Evolutionary conservation across 768 basidiomycete genomes (phyloP), one percentile per base, ranked within the genome.

Genomic region (Asterophora parasitica): DNA sequence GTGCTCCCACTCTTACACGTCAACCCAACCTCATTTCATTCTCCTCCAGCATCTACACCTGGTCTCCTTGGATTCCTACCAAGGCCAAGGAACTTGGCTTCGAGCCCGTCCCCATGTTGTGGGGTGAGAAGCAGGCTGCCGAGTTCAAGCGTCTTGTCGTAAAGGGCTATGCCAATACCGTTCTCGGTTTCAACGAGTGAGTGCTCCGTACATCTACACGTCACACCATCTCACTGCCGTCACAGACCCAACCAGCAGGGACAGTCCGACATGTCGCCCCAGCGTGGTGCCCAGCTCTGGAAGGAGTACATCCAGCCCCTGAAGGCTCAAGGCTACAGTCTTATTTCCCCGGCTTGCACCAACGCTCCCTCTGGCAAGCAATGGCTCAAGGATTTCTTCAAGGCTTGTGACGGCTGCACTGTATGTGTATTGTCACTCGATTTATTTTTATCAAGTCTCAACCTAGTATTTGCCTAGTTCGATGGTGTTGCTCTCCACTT

Each of bases 181-280:
- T 73, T 33, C 54, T 86, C 16, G 85, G 81, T 44, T 65, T 76
- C 61, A 96, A 95, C 58, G 92, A 92, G 92, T 91, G 49, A 9
- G 81, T 11, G 23, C 7, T 46, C 31, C 30, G 9, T 0, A 7
- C 20, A 4, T n/a, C 4, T n/a, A 16, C 33, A 37, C 42, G 13
- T 51, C 28, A 46, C 51, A 11, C 43, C 28, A 6, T 12, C 31
- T 45, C 28, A 48, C 15, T 17, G 3, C 40, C 48, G 34, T 20
- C 27, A 13, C 54, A 93, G 92, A 62, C 88, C 88, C 20, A 81
- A 94, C 52, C 71, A 83, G 50, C 2, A 46, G 0, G 66, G 66
- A 1, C 86, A 94, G 64, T 72, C 83, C 48, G 75, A 85, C 69
- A 70, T 92, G 62, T 41, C 47, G 30, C 75, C 88, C 4, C 3